phyloP scores from a whole-genome alignment of 176 grass and related monocot genomes.

The Melocanna baccifera region DNA sequence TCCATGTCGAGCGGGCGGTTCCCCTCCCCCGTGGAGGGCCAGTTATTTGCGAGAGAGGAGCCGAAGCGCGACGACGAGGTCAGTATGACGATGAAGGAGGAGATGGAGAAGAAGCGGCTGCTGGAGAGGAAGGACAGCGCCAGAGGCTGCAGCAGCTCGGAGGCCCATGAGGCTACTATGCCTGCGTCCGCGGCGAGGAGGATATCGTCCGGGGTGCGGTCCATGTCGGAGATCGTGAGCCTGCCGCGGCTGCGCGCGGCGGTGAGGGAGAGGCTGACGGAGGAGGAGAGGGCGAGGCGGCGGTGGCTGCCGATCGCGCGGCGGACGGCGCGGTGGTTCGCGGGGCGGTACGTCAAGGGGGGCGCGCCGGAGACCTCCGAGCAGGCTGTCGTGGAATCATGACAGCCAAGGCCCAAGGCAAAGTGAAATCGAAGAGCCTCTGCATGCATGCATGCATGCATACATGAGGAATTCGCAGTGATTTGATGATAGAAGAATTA shows the following conservation, averaged over 20 bases:
- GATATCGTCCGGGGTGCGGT: conserved; percentile 56
- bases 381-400: too few species aligned
- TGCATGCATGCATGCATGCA: too few species aligned
- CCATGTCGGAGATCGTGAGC: conserved; percentile 88
- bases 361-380: too few species aligned
- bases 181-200: conserved; percentile 24
- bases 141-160: neutral
- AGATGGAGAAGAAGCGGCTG: conserved; percentile 54
- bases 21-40: neutral
- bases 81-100: conserved; percentile 15
- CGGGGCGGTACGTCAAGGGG: conserved; percentile 1
- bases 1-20: conserved; percentile 49
- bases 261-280: conserved; percentile 16
- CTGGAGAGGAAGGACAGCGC: neutral
- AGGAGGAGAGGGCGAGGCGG: conserved; percentile 46
- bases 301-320: conserved; percentile 77
- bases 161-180: neutral
- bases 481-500: too few species aligned
- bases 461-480: too few species aligned
- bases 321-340: conserved; percentile 73
- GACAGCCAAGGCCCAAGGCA: too few species aligned
- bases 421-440: too few species aligned
- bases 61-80: neutral
- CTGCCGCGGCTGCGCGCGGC: conserved; percentile 40
- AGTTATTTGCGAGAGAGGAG: neutral